Conservation (phyloP, 129 eudicot genomes). For the Centrapalus pauciflorus region DNA sequence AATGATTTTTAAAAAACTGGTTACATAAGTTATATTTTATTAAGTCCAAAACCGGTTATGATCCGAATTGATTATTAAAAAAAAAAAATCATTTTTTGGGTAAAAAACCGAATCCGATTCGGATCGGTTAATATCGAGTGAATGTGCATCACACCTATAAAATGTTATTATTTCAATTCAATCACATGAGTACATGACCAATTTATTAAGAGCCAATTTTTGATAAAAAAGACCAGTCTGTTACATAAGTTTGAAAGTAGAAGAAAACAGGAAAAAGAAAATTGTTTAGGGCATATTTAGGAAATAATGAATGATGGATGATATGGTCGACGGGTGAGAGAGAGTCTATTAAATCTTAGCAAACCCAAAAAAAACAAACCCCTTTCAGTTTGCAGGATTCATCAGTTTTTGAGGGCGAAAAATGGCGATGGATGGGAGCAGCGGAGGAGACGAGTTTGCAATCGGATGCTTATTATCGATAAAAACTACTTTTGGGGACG, state of each 20-base stretch:
- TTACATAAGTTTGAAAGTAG: neutral
- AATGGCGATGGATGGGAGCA: conserved; percentile 53
- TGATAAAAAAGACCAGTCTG: neutral
- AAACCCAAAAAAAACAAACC: conserved; percentile 5
- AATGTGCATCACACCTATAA: no score
- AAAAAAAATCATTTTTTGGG: no score
- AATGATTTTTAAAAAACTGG: no score
- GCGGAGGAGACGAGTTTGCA: conserved; percentile 63
- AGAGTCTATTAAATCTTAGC: neutral
- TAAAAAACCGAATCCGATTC: no score
- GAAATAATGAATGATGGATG: neutral
- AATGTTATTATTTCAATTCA: no score
- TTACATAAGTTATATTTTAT: no score
- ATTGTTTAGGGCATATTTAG: neutral
- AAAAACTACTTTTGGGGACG: conserved; percentile 86
- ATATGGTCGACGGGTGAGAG: no score
- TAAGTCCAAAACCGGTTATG: no score
- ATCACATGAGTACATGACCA: no score
- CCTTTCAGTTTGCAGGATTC: neutral
- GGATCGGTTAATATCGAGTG: no score
- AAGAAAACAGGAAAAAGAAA: neutral
- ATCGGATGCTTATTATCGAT: conserved; percentile 74
- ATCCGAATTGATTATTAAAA: no score
- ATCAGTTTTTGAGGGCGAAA: conserved; percentile 1
- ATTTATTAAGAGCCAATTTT: no score